phyloP scores from a whole-genome alignment of 2,329 filamentous ascomycete species.

The Penicillium psychrosexuale region DNA sequence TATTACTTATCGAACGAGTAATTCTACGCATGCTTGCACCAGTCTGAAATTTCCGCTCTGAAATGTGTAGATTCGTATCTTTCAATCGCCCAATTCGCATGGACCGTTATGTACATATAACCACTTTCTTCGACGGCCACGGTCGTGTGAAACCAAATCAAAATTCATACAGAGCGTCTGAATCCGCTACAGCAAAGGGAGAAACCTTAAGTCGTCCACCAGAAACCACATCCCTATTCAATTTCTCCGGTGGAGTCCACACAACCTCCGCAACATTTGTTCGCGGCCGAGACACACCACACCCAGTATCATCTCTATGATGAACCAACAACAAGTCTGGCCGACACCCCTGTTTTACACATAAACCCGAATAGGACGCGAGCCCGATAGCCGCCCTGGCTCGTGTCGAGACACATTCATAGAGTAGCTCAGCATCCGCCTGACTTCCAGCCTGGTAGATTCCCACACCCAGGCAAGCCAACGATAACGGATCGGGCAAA shows the following conservation, averaged over 20 bases:
- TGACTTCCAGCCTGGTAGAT: slow-evolving; percentile 66
- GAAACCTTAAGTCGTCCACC: slow-evolving; percentile 20
- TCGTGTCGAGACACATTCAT: slow-evolving; percentile 50
- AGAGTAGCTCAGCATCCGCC: slow-evolving; percentile 58
- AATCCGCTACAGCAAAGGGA: not conserved
- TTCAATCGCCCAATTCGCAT: not conserved
- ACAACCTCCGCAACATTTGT: slow-evolving; percentile 37
- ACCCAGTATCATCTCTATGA: slow-evolving; percentile 33
- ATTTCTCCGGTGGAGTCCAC: slow-evolving; percentile 36
- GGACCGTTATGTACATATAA: not conserved
- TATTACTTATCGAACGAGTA: not conserved
- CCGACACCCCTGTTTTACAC: slow-evolving; percentile 9
- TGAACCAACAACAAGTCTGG: slow-evolving; percentile 26
- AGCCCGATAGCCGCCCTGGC: slow-evolving; percentile 40
- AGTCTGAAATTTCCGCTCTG: not conserved
- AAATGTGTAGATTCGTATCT: not conserved
- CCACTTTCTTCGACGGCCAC: not conserved
- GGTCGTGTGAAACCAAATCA: not conserved
- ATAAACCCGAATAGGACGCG: not conserved
- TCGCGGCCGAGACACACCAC: slow-evolving; percentile 26
- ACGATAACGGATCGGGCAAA: slow-evolving; percentile 60
- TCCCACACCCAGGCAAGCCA: slow-evolving; percentile 62
- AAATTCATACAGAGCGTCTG: not conserved
- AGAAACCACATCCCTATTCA: slow-evolving; percentile 27
- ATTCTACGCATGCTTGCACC: not conserved